Conservation (phyloP, 495 filamentous ascomycete species). For the Oleoguttula mirabilis region DNA sequence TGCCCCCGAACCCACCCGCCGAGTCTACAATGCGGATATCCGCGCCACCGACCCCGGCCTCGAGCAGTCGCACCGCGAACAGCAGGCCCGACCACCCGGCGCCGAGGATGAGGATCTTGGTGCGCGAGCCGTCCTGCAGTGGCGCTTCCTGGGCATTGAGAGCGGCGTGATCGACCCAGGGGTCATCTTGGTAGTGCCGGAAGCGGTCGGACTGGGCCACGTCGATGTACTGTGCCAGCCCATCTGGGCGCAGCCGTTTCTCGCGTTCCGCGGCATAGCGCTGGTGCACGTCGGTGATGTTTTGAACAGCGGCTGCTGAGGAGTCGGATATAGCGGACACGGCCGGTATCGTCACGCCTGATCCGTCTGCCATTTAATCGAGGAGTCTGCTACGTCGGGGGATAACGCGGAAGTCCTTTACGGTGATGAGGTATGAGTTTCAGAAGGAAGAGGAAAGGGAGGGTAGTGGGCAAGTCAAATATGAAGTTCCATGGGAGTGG, state of each 20-base stretch:
- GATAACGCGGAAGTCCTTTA: too few species aligned
- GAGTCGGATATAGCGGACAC: too few species aligned
- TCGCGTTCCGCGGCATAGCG: constrained; percentile 37
- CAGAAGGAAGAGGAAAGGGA: too few species aligned
- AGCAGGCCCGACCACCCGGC: constrained; percentile 41
- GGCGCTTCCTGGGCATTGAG: constrained; percentile 4
- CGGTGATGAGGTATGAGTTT: too few species aligned
- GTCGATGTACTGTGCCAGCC: constrained; percentile 32
- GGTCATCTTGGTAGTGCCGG: constrained; percentile 32
- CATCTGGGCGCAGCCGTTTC: constrained; percentile 37
- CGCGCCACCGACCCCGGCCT: constrained; percentile 33
- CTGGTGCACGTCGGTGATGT: constrained; percentile 7
- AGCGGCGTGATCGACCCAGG: constrained; percentile 25
- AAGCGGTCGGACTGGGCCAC: constrained; percentile 19
- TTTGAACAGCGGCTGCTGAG: too few species aligned
- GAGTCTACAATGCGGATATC: constrained; percentile 41
- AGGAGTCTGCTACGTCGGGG: too few species aligned
- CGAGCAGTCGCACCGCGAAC: constrained; percentile 37
- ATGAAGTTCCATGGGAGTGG: too few species aligned
- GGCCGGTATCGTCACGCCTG: too few species aligned
- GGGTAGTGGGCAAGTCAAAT: too few species aligned
- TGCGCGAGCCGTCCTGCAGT: background rate
- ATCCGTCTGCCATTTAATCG: too few species aligned
- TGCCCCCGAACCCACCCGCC: constrained; percentile 41
- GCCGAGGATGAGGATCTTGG: constrained; percentile 27